Evolutionary conservation across 2,329 filamentous ascomycete species (phyloP), one percentile per base, ranked within the genome.

Genomic region (Coniochaeta hoffmannii): DNA sequence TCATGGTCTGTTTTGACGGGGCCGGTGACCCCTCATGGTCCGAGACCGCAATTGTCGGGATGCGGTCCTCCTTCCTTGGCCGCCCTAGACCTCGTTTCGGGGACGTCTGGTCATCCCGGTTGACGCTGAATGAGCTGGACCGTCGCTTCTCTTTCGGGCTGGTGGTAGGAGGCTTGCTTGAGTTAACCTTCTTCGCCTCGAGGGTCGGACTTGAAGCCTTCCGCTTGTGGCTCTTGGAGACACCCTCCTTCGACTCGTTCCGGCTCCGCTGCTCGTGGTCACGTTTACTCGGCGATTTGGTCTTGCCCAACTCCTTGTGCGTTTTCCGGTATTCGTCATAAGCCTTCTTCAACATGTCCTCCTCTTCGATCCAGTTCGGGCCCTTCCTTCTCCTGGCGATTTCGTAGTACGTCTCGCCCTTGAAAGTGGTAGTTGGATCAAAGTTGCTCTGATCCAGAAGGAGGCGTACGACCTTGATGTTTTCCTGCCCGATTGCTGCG

Each of bases 361-460:
- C 86, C 68, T 99, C 94, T 59, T 93, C 86, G 67, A 93, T 87
- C 90, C 92, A 97, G 58, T 90, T 88, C 8, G 92, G 89, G 0
- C 94, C 93, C 61, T 86, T 85, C 38, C 90, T 85, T 50, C 90
- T 85, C 63, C 87, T 83, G 1, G 94, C 90, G 58, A 97, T 85
- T 60, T 99, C 91, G 64, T 85, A 88, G 69, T 97, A 99, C 0
- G 89, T 87, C 63, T 89, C 83, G 22, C 89, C 89, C 62, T 86
- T 85, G 62, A 85, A 86, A 26, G 86, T 80, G 56, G 87, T 84
- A 1, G 89, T 90, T 0, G 94, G 92, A 63, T 99, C 87, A 67
- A 97, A 97, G 15, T 74, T 74, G 50, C 82, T 81, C 64, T 94
- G 89, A 57, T 86, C 85, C 7, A 96, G 75, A 8, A 97, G 78